These are phyloP conservation scores for Tetrahymena borealis DNA, from an alignment of 73 alveolate species.

Conservation along the genomic window DNA sequence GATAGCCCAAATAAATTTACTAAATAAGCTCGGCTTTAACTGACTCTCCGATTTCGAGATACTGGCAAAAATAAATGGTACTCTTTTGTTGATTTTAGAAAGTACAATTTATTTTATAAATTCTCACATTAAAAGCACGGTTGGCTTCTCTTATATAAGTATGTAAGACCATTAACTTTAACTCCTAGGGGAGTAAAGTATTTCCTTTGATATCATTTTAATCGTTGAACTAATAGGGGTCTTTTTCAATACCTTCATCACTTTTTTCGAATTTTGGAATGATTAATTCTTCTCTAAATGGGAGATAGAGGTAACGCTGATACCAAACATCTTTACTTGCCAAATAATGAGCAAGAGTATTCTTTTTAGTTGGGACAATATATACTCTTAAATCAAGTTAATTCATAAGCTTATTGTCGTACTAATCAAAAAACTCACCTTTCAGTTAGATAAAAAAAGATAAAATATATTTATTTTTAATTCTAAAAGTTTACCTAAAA, in stretches of 20 bases:
- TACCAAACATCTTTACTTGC: slow-evolving; percentile 45
- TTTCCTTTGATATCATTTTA: not conserved
- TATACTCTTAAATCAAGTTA: slow-evolving; percentile 31
- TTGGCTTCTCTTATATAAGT: slow-evolving; percentile 41
- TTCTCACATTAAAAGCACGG: slow-evolving; percentile 40
- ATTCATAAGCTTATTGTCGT: not conserved
- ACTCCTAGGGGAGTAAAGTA: slow-evolving; percentile 12
- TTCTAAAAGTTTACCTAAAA: not conserved
- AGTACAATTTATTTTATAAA: slow-evolving; percentile 10
- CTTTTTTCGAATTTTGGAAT: slow-evolving; percentile 31
- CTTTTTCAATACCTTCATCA: slow-evolving; percentile 20
- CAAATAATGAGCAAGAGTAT: slow-evolving; percentile 17
- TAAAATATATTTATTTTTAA: not conserved
- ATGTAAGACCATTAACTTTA: slow-evolving; percentile 17
- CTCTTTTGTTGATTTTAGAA: slow-evolving; percentile 1
- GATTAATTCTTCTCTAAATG: slow-evolving; percentile 29
- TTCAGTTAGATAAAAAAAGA: not conserved
- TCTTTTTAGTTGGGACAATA: slow-evolving; percentile 19
- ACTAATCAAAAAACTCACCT: slow-evolving; percentile 10
- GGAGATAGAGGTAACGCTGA: slow-evolving; percentile 36
- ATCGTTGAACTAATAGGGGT: not conserved
- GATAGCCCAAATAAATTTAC: not conserved
- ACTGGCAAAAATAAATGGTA: slow-evolving; percentile 8
- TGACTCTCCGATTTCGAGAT: slow-evolving; percentile 8
- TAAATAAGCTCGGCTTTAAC: not conserved